Evolutionary conservation across 305 asterid genomes (phyloP).

Genomic region (Fraxinus baroniana): DNA sequence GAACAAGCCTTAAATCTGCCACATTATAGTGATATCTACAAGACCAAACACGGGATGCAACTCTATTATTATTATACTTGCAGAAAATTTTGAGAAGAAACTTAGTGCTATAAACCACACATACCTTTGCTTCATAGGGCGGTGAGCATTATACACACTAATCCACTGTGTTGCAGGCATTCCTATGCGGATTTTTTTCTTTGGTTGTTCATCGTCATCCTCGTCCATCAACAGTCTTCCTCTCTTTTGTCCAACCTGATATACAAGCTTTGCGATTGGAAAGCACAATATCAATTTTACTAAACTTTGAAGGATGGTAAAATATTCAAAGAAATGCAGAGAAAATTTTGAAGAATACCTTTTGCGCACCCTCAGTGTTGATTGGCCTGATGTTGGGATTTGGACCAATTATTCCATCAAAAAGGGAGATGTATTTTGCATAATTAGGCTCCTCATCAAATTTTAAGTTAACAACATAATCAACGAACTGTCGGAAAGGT

Average conservation of each 20-base stretch:
- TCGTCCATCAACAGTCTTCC: constrained; percentile 47
- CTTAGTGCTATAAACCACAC: background rate
- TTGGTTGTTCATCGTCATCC: constrained; percentile 54
- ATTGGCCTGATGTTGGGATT: constrained; percentile 61
- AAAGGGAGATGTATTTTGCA: constrained; percentile 53
- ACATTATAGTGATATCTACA: constrained; percentile 67
- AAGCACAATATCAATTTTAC: constrained; percentile 4
- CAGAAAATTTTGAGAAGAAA: background rate
- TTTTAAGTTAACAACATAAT: constrained; percentile 50
- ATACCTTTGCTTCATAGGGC: constrained; percentile 67
- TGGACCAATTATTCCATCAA: constrained; percentile 62
- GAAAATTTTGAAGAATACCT: constrained; percentile 35
- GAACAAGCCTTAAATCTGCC: constrained; percentile 49
- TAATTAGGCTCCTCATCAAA: constrained; percentile 74
- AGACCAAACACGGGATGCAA: constrained; percentile 18
- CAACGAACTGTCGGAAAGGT: constrained; percentile 61
- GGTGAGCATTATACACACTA: constrained; percentile 55
- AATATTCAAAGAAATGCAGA: background rate
- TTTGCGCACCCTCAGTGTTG: constrained; percentile 68
- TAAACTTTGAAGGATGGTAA: constrained; percentile 11
- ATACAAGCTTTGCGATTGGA: constrained; percentile 38
- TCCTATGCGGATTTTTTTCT: constrained; percentile 62
- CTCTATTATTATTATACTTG: background rate
- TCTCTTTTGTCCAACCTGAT: constrained; percentile 59
- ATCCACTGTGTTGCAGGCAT: constrained; percentile 69